Conservation (phyloP, 2,329 filamentous ascomycete species). For the Exserohilum turcica region DNA sequence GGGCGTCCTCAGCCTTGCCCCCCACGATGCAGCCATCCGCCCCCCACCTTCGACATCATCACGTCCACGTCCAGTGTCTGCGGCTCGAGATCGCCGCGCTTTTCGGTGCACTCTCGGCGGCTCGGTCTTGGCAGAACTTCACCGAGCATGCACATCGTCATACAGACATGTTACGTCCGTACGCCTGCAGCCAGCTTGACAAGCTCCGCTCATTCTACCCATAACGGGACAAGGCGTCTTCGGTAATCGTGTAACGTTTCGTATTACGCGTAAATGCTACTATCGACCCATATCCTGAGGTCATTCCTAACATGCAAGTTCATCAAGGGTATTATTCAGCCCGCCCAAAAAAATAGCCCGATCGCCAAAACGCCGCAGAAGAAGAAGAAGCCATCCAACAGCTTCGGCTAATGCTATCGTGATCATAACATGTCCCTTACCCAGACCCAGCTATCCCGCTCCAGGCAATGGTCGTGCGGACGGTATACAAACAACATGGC, state of each 20-base stretch:
- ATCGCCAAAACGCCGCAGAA: slow-evolving; percentile 15
- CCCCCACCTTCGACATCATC: slow-evolving; percentile 15
- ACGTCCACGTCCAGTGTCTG: not conserved
- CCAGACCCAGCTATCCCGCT: slow-evolving; percentile 7
- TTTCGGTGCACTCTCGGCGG: not conserved
- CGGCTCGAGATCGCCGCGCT: slow-evolving; percentile 4
- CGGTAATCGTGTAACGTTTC: not conserved
- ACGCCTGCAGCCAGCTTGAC: not conserved
- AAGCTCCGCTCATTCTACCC: not conserved
- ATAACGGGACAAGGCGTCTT: not conserved
- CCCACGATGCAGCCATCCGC: not conserved
- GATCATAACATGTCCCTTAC: slow-evolving; percentile 23
- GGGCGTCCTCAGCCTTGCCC: slow-evolving; percentile 5
- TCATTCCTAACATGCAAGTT: slow-evolving; percentile 12
- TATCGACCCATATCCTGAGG: not conserved
- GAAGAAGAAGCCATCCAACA: slow-evolving; percentile 5
- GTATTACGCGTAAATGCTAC: slow-evolving; percentile 11
- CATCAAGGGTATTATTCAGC: slow-evolving; percentile 18
- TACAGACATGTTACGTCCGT: not conserved
- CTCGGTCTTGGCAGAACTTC: not conserved
- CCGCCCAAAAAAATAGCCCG: slow-evolving; percentile 6
- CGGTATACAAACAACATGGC: slow-evolving; percentile 15
- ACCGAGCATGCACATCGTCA: not conserved
- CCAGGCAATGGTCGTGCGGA: not conserved
- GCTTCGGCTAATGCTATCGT: slow-evolving; percentile 22